Evolutionary conservation across 495 filamentous ascomycete species (phyloP).

Genomic region (Penicillium roqueforti): DNA sequence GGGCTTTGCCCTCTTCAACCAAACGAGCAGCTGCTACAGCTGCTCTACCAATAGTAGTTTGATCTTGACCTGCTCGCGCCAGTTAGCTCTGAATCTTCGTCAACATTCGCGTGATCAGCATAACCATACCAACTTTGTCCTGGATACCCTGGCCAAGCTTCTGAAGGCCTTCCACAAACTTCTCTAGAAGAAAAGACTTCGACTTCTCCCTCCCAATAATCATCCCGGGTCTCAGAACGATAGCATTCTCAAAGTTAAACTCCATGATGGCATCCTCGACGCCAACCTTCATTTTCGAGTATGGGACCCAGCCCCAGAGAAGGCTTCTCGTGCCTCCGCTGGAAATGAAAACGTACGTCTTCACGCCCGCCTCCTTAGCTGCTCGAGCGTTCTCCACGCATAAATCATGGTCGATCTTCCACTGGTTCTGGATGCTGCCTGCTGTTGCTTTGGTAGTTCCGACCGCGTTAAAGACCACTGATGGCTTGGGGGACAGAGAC

Average conservation of each 20-base stretch:
- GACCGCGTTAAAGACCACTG: conserved; percentile 46
- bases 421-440: conserved; percentile 45
- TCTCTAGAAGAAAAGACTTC: conserved; percentile 30
- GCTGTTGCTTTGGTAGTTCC: conserved; percentile 44
- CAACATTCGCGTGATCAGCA: neutral
- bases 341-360: conserved; percentile 48
- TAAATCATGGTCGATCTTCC: conserved; percentile 49
- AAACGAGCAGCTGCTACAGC: conserved; percentile 34
- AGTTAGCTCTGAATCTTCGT: conserved; percentile 3
- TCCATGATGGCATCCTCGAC: conserved; percentile 40
- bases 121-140: conserved; percentile 30
- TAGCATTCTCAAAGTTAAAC: conserved; percentile 34
- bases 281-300: conserved; percentile 39
- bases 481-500: conserved; percentile 32
- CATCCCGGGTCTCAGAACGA: conserved; percentile 38
- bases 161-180: conserved; percentile 24
- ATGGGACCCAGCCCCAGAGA: conserved; percentile 25
- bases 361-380: conserved; percentile 47
- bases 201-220: conserved; percentile 33
- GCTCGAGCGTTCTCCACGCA: conserved; percentile 45
- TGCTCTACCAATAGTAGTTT: conserved; percentile 33
- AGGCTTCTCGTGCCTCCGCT: conserved; percentile 32
- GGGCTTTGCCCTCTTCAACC: conserved; percentile 33
- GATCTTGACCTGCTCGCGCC: conserved; percentile 27
- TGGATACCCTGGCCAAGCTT: conserved; percentile 27